Conservation (phyloP, 257 asterid species). For the Fraxinus pennsylvanica region DNA sequence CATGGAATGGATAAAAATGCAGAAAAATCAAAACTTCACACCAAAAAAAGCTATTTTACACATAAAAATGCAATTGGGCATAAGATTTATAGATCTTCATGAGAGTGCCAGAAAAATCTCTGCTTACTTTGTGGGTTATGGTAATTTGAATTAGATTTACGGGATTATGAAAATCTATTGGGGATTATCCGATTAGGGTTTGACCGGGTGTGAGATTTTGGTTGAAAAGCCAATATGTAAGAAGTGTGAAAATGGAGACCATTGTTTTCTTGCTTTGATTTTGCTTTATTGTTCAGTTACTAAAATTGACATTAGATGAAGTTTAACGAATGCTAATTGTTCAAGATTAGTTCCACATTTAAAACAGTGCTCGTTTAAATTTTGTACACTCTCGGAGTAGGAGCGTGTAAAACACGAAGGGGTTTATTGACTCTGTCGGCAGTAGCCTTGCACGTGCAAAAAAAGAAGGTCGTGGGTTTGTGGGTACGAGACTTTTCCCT, state of each 20-base stretch:
- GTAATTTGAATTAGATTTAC: neutral
- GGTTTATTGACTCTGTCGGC: neutral
- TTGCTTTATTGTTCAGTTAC: neutral
- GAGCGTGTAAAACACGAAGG: neutral
- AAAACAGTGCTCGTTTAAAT: neutral
- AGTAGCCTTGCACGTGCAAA: no score
- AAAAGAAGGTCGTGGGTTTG: no score
- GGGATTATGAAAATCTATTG: slow-evolving; percentile 7
- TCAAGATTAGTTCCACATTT: slow-evolving; percentile 9
- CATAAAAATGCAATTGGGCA: slow-evolving; percentile 14
- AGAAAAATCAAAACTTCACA: neutral
- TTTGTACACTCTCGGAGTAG: neutral
- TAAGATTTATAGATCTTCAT: slow-evolving; percentile 29
- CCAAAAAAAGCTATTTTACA: neutral
- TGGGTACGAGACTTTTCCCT: no score
- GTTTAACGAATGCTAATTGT: slow-evolving; percentile 14
- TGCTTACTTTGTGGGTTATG: slow-evolving; percentile 3
- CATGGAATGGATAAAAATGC: slow-evolving; percentile 23
- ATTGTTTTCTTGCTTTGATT: neutral
- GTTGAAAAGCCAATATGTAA: slow-evolving; percentile 22
- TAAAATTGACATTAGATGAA: neutral
- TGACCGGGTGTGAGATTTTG: slow-evolving; percentile 39
- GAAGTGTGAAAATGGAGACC: slow-evolving; percentile 34
- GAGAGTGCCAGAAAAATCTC: neutral
- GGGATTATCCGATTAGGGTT: slow-evolving; percentile 35